These are phyloP conservation scores for Endogone sp. DNA, from an alignment of 192 early-diverging fungal species.

Conservation along the genomic window DNA sequence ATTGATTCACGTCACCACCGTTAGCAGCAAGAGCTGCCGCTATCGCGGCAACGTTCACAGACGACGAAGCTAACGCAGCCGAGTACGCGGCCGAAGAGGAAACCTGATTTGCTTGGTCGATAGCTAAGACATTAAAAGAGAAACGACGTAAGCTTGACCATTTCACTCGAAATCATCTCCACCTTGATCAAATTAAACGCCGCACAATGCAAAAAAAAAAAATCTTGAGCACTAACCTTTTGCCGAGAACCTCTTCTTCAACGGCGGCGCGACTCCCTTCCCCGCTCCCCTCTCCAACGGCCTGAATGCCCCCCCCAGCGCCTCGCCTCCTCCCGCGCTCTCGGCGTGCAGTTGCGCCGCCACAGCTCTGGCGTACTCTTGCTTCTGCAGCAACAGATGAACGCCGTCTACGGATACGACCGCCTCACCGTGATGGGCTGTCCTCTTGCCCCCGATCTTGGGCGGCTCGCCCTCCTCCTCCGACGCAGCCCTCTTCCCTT, in stretches of 20 bases:
- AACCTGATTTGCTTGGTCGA: neutral
- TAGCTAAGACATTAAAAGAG: neutral
- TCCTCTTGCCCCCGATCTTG: neutral
- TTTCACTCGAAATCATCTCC: too few relatives aligned
- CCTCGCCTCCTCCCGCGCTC: neutral
- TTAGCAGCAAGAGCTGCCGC: neutral
- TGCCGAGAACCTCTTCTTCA: constrained; percentile 1
- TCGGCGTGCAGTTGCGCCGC: neutral
- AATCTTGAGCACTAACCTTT: neutral
- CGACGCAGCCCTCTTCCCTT: neutral
- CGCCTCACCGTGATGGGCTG: neutral
- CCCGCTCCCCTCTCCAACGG: neutral
- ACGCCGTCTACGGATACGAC: neutral
- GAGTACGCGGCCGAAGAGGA: neutral
- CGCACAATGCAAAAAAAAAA: neutral
- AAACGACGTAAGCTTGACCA: too few relatives aligned
- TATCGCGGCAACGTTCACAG: neutral
- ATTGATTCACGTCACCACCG: neutral
- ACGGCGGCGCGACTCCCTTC: neutral
- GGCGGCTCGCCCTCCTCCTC: neutral
- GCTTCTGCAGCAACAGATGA: neutral
- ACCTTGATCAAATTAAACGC: too few relatives aligned
- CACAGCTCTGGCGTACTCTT: neutral
- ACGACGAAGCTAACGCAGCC: neutral
- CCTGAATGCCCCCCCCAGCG: neutral